A percentile compares a stretch with the other conserved stretches of the same genome.
Evolutionary conservation across 2,329 filamentous ascomycete species (phyloP).

Genomic region (Colletotrichum sansevieriae): DNA sequence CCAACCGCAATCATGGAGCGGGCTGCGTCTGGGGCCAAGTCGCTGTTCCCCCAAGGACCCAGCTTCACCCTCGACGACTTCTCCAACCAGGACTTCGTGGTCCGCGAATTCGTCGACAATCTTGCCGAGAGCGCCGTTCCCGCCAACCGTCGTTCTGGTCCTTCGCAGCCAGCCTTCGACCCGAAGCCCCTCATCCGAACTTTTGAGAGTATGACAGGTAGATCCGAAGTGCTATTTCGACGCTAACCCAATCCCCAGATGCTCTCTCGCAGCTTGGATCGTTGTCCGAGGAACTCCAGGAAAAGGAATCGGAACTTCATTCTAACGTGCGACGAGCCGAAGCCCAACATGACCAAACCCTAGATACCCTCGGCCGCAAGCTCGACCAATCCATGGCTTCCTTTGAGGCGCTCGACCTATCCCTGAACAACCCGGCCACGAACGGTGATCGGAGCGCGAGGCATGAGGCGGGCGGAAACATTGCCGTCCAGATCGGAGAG

Average conservation of each 20-base stretch:
- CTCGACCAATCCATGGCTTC: constrained; percentile 92
- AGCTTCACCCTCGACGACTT: constrained; percentile 91
- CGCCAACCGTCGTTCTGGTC: constrained; percentile 82
- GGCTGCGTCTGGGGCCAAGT: constrained; percentile 65
- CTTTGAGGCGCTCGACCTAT: constrained; percentile 90
- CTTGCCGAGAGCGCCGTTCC: constrained; percentile 88
- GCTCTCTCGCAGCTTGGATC: constrained; percentile 76
- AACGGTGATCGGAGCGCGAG: constrained; percentile 59
- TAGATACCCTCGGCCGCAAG: constrained; percentile 88
- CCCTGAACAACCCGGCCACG: constrained; percentile 72
- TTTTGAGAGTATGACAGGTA: constrained; percentile 76
- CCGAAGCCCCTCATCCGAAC: constrained; percentile 96
- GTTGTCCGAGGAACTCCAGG: constrained; percentile 86
- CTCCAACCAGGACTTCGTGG: constrained; percentile 93
- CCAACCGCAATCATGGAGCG: constrained; percentile 55
- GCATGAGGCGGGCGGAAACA: constrained; percentile 78
- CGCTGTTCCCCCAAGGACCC: constrained; percentile 82
- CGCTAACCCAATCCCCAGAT: constrained; percentile 57
- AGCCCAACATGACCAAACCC: constrained; percentile 89
- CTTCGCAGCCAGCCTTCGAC: constrained; percentile 79
- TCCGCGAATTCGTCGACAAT: constrained; percentile 96
- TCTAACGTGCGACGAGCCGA: constrained; percentile 93
- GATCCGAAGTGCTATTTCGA: not conserved
- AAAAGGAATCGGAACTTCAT: constrained; percentile 89
- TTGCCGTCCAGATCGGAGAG: constrained; percentile 95